phyloP scores from a whole-genome alignment of 78 protist species.

The Dictyostelium capitatum region DNA sequence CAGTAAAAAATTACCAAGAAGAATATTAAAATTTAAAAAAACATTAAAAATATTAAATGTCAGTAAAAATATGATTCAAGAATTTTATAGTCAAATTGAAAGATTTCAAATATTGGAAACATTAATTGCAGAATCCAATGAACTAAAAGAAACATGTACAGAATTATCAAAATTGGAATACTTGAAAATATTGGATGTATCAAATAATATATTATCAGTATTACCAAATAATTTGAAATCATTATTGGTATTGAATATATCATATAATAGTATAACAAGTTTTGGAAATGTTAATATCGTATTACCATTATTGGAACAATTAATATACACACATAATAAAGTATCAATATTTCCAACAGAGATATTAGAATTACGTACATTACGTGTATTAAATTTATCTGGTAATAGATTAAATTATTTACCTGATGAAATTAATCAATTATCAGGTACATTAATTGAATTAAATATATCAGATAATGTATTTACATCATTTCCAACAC shows the following conservation, averaged over 20 bases:
- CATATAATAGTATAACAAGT: slow-evolving; percentile 10
- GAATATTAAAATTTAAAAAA: slow-evolving; percentile 47
- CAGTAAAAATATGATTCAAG: slow-evolving; percentile 62
- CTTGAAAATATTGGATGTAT: slow-evolving; percentile 23
- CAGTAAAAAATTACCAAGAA: slow-evolving; percentile 44
- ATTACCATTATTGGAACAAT: slow-evolving; percentile 44
- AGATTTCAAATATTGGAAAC: slow-evolving; percentile 15
- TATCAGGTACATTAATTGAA: background rate
- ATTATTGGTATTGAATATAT: slow-evolving; percentile 24
- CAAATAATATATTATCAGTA: slow-evolving; percentile 39
- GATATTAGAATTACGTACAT: slow-evolving; percentile 52
- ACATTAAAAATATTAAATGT: slow-evolving; percentile 55
- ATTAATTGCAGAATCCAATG: slow-evolving; percentile 66
- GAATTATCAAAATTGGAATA: slow-evolving; percentile 30
- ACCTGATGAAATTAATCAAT: slow-evolving; percentile 54
- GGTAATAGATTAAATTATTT: slow-evolving; percentile 66
- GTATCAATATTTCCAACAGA: slow-evolving; percentile 68
- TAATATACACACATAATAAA: slow-evolving; percentile 57
- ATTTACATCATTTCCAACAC: slow-evolving; percentile 73
- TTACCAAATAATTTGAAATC: slow-evolving; percentile 63
- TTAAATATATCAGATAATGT: slow-evolving; percentile 56
- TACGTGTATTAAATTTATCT: slow-evolving; percentile 14
- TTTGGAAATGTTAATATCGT: slow-evolving; percentile 10
- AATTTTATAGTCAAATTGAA: slow-evolving; percentile 39
- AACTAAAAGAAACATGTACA: slow-evolving; percentile 34